phyloP scores from a whole-genome alignment of 441 rosid species.

The Melastoma candidum region DNA sequence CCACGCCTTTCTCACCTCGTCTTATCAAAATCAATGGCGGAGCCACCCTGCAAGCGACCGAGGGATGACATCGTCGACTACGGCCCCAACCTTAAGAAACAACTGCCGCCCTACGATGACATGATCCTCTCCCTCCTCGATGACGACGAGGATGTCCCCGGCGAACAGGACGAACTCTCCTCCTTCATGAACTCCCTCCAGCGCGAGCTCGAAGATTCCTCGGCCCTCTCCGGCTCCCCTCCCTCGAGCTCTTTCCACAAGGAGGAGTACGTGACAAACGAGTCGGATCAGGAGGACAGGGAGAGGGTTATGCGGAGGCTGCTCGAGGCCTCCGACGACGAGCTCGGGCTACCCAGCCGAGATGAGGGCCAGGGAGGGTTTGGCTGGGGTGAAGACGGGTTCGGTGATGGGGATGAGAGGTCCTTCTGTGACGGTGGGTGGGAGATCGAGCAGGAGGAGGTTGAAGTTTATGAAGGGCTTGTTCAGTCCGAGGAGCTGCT shows the following conservation, averaged over 20 bases:
- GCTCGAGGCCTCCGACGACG: conserved; percentile 20
- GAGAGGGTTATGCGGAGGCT: conserved; percentile 15
- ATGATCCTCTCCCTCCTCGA: conserved; percentile 13
- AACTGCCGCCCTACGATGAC: too few relatives aligned
- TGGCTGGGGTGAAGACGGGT: not conserved
- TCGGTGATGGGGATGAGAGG: conserved; percentile 6
- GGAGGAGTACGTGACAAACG: not conserved
- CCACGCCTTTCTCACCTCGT: too few relatives aligned
- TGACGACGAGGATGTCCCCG: conserved; percentile 10
- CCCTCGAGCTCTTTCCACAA: not conserved
- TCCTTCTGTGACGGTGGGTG: not conserved
- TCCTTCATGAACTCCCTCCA: conserved; percentile 12
- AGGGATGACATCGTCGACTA: too few relatives aligned
- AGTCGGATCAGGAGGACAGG: conserved; percentile 4
- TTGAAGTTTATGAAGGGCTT: not conserved
- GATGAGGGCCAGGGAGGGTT: conserved; percentile 5
- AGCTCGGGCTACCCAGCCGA: conserved; percentile 14
- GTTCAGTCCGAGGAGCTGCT: not conserved
- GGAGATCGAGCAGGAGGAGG: too few relatives aligned
- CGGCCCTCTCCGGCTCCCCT: not conserved
- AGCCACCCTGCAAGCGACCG: too few relatives aligned
- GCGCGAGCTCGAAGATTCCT: conserved; percentile 5
- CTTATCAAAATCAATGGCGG: too few relatives aligned
- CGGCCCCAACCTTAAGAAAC: too few relatives aligned
- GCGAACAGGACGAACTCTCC: conserved; percentile 10